Evolutionary conservation across 495 filamentous ascomycete genomes (phyloP), one percentile per base, ranked within the genome.

Genomic region (Penicillium goetzii): DNA sequence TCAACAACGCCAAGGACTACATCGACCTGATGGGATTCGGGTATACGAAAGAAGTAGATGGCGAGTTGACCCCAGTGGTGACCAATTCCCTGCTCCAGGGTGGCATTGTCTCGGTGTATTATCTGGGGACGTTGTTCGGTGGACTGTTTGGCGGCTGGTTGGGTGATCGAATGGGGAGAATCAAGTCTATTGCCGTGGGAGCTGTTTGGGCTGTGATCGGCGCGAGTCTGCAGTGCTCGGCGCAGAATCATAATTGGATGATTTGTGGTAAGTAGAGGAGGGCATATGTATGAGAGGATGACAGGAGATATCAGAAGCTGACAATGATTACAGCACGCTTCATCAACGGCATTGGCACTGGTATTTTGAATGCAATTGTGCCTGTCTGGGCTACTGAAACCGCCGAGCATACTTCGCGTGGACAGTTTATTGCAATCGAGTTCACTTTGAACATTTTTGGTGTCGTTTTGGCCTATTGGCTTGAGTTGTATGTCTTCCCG

Each of bases 371-470:
- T 62, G 85, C 87, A 17, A 88, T 91, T 55, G 82, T 87, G n/a
- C 88, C 88, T 1, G 88, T 90, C 34, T 90, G 87, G 81, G 87
- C 87, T 21, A 88, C 88, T 7, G 88, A 90, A 71, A 88, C 85
- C 2, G 85, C 86, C 9, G 84, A 85, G 43, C 88, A 90, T 61
- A 90, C 83, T 7, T 88, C 85, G 3, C 83, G 89, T 49, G 89
- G 89, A 4, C 81, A 88, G 52, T 90, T 90, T 65, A 85, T 91
- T 59, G 85, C 88, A 5, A 90, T 90, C 58, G 89, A 91, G 65
- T 90, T 92, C 65, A 90, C 87, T 0, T 67, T 90, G 15, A 91
- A 91, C 66, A 90, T 90, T 62, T 87, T 90, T 43, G 89, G 89
- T 70, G 88, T 91, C 4, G 88, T 90, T 3, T 76, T 90, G 21